phyloP scores from a whole-genome alignment of 2,329 filamentous ascomycete genomes.

The Aaosphaeria arxii region DNA sequence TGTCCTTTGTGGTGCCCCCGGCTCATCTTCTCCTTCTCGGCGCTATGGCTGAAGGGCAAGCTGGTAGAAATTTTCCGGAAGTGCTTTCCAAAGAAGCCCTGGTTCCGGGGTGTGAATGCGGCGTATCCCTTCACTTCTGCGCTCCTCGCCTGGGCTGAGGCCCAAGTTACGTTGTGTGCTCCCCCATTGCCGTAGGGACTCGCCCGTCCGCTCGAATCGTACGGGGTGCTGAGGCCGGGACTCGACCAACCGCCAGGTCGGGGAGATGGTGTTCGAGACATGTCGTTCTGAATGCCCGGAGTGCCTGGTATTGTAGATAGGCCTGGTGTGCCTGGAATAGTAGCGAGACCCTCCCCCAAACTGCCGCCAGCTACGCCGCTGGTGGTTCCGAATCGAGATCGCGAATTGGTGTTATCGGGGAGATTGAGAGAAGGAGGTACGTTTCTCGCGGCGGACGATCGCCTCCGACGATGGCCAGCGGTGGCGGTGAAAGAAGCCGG shows the following conservation, averaged over 20 bases:
- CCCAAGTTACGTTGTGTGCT: constrained; percentile 68
- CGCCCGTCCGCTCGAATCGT: constrained; percentile 60
- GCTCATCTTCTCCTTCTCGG: constrained; percentile 75
- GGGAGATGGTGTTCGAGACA: constrained; percentile 90
- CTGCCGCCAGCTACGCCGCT: constrained; percentile 30
- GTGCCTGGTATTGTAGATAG: constrained; percentile 35
- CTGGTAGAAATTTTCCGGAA: constrained; percentile 77
- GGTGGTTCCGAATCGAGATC: constrained; percentile 28
- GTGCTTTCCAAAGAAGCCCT: constrained; percentile 84
- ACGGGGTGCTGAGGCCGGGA: constrained; percentile 69
- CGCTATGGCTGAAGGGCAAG: constrained; percentile 62
- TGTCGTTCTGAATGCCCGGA: constrained; percentile 40
- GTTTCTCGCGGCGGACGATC: constrained; percentile 37
- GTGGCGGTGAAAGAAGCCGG: constrained; percentile 35
- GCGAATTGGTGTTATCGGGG: constrained; percentile 16
- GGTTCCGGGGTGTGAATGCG: constrained; percentile 75
- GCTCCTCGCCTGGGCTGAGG: constrained; percentile 74
- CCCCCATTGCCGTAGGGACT: constrained; percentile 61
- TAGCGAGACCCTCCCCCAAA: constrained; percentile 31
- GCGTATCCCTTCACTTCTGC: constrained; percentile 72
- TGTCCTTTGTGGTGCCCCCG: constrained; percentile 49
- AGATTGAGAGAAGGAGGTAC: constrained; percentile 29
- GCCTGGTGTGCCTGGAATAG: constrained; percentile 37
- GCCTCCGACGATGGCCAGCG: constrained; percentile 39
- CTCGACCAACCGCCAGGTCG: constrained; percentile 85